A percentile compares a stretch with the other conserved stretches of the same genome.
Conservation (phyloP, 768 basidiomycete genomes). For the Hysterangium stoloniferum region DNA sequence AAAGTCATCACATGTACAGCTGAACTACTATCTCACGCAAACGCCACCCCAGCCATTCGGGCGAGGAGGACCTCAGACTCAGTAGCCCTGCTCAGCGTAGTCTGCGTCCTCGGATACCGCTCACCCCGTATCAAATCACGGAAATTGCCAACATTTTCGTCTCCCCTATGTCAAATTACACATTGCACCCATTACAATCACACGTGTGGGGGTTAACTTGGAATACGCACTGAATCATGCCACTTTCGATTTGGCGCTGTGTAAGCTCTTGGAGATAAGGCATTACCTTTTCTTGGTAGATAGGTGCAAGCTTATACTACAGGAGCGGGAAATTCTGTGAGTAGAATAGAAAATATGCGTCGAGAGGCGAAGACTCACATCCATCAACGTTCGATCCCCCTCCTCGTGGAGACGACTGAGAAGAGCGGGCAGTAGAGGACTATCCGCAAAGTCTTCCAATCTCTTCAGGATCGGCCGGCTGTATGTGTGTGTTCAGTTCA, state of each 20-base stretch:
- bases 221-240: constrained; percentile 23
- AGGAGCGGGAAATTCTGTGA: background rate
- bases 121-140: constrained; percentile 14
- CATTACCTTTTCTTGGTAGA: constrained; percentile 23
- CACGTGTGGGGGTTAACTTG: no score
- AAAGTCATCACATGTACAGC: no score
- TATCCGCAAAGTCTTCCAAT: constrained; percentile 26
- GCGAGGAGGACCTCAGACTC: constrained; percentile 16
- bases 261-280: constrained; percentile 27
- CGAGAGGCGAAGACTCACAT: constrained; percentile 16
- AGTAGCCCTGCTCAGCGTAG: constrained; percentile 14
- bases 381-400: constrained; percentile 20
- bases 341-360: background rate
- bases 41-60: no score
- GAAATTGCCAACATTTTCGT: constrained; percentile 18
- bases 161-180: constrained; percentile 11
- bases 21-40: no score
- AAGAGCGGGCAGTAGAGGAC: constrained; percentile 26
- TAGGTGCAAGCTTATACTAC: constrained; percentile 20
- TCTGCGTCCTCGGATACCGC: constrained; percentile 14
- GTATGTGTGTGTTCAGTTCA: background rate
- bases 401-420: constrained; percentile 27
- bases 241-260: constrained; percentile 23
- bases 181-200: background rate
- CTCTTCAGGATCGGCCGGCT: constrained; percentile 26